These are phyloP conservation scores for Malus hybrid DNA, from an alignment of 331 rosid genomes.

Conservation along the genomic window DNA sequence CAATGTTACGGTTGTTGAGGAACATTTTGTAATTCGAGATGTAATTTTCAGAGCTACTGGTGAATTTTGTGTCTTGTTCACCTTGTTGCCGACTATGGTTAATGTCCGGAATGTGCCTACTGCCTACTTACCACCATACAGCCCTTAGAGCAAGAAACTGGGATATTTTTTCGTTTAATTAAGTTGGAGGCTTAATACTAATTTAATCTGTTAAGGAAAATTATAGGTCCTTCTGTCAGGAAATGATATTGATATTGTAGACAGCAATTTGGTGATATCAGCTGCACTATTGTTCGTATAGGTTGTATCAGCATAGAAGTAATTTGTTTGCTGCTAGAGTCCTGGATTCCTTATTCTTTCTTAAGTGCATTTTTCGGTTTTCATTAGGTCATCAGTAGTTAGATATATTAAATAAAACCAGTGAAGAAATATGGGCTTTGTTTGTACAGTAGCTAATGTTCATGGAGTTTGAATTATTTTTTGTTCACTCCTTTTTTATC, in stretches of 20 bases:
- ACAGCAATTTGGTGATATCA: not conserved
- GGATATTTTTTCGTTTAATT: not conserved
- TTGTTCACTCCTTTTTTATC: not conserved
- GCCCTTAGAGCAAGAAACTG: not conserved
- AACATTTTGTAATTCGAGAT: not conserved
- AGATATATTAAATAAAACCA: not conserved
- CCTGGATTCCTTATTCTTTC: not conserved
- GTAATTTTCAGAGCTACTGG: not conserved
- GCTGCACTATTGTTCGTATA: not conserved
- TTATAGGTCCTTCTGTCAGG: not conserved
- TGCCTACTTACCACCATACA: not conserved
- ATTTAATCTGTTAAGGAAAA: not conserved
- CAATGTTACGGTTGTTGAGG: not conserved
- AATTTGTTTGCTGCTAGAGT: not conserved
- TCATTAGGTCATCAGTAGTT: not conserved
- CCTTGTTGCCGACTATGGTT: not conserved
- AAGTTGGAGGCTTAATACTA: not conserved
- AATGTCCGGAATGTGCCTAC: not conserved
- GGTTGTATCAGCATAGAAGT: not conserved
- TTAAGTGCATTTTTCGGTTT: not conserved
- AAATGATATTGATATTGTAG: not conserved
- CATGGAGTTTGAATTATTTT: not conserved
- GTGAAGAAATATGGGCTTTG: not conserved
- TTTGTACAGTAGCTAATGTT: not conserved
- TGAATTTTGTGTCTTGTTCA: not conserved